Evolutionary conservation across 208 protist species (phyloP), one percentile per base, ranked within the genome.

Genomic region (Trypanosomatidae sp.): DNA sequence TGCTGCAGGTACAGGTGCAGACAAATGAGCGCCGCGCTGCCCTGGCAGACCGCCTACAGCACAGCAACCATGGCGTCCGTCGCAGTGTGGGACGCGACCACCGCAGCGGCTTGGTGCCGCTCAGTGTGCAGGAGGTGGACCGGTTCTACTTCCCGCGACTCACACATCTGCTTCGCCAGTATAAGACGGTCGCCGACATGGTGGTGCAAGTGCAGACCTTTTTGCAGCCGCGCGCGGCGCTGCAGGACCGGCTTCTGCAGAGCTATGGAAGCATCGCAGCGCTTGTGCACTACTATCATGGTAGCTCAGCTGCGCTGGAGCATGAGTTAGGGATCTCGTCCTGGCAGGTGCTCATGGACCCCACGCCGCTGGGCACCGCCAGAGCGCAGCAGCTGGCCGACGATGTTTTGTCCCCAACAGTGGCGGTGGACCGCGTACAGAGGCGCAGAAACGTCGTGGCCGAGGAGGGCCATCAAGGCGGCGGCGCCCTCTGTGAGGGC

Each of bases 211-310:
- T 94, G 43, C 71, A 82, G 55, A 28, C 6, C 7, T 91, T 85
- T 73, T 69, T 92, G 44, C 67, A 70, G 41, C 47, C 56, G 13
- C 77, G 76, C 30, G 76, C 68, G 17, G 75, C 62, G 13, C 53
- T 89, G 69, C 71, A 68, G 55, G 41, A 28, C 4, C 66, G 76
- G 12, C 44, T 95, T 50, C 47, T 80, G n/a, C 67, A 79, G 69
- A 84, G 79, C 33, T 91, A 90, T 71, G 71, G 83, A 71, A 82
- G 77, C 33, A 47, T 90, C 4, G 79, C 59, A 19, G 74, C 81
- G 22, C 71, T 93, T 28, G 78, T 95, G 53, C 91, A 95, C 77
- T 95, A 90, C 71, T 86, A 90, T 71, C 91, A 95, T 70, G 77
- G 80, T 55, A 87, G 86, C 59, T 75, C 73, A 25, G 36, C 80